A percentile compares a stretch with the other conserved stretches of the same genome.
These are phyloP conservation scores for Russula vinacea DNA, from an alignment of 768 basidiomycete species.

Conservation along the genomic window DNA sequence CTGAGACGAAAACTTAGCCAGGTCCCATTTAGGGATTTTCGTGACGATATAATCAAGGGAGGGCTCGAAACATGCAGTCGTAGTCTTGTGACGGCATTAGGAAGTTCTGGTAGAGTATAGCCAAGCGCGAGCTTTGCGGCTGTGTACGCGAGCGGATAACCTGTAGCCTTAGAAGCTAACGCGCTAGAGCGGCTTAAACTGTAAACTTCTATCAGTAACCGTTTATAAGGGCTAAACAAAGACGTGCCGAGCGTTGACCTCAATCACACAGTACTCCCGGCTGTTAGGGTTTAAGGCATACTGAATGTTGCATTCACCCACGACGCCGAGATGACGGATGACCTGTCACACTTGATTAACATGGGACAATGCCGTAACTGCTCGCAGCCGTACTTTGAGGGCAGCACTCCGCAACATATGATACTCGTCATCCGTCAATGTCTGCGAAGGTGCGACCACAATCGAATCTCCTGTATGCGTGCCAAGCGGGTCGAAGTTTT, in stretches of 20 bases:
- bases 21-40: conserved; percentile 99
- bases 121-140: conserved; percentile 99
- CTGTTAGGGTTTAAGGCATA: conserved; percentile 94
- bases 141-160: conserved; percentile 98
- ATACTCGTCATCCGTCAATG: conserved; percentile 95
- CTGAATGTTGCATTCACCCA: conserved; percentile 97
- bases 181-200: conserved; percentile 82
- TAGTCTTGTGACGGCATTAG: conserved; percentile 99
- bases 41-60: conserved; percentile 99
- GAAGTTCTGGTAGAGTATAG: conserved; percentile 94
- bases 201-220: not conserved
- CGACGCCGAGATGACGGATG: conserved; percentile 83
- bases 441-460: conserved; percentile 98
- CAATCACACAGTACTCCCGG: conserved; percentile 96
- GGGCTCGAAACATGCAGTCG: conserved; percentile 98
- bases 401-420: conserved; percentile 99
- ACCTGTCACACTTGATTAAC: conserved; percentile 25
- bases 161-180: conserved; percentile 97
- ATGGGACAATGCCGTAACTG: not conserved
- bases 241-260: conserved; percentile 86
- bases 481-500: conserved; percentile 98
- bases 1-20: conserved; percentile 93
- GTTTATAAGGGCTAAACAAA: not conserved
- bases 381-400: conserved; percentile 64
- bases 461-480: conserved; percentile 99